A percentile compares a stretch with the other conserved stretches of the same genome.
Evolutionary conservation across 352 stramenopile species (phyloP).

Genomic region (Globisporangium spiculum): DNA sequence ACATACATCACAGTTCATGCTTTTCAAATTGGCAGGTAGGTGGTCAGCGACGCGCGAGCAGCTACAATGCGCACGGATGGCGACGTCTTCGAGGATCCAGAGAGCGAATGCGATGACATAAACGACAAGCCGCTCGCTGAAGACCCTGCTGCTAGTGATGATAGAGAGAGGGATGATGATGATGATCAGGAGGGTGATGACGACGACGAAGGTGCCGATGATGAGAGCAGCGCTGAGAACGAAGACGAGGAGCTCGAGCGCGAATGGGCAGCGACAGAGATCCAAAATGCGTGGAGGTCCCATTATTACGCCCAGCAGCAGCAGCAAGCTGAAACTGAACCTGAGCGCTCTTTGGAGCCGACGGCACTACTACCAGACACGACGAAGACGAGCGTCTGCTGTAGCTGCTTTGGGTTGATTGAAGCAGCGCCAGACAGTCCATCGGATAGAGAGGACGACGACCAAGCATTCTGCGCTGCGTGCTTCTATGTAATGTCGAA

Average conservation of each 20-base stretch:
- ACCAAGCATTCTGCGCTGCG: constrained; percentile 27
- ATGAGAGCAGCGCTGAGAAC: neutral
- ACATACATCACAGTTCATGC: neutral
- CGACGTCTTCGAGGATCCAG: neutral
- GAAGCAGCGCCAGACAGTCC: neutral
- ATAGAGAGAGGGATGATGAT: neutral
- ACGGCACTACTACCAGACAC: too few species aligned
- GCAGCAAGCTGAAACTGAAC: neutral
- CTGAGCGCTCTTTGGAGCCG: neutral
- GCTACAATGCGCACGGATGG: neutral
- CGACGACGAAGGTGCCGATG: neutral
- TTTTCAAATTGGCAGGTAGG: neutral
- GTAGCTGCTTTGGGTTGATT: constrained; percentile 38
- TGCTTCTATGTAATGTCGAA: constrained; percentile 24
- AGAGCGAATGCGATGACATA: neutral
- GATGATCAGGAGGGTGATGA: neutral
- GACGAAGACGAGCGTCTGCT: constrained; percentile 24
- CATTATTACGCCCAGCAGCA: neutral
- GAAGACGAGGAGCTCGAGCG: constrained; percentile 8
- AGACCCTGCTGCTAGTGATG: neutral
- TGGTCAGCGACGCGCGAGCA: neutral
- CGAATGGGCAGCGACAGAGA: constrained; percentile 14
- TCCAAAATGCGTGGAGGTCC: constrained; percentile 16
- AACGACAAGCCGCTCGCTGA: neutral
- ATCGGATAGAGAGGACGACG: constrained; percentile 13